Base-by-base conservation (phyloP, 345 rosid genomes). In the Acer saccharum region DNA sequence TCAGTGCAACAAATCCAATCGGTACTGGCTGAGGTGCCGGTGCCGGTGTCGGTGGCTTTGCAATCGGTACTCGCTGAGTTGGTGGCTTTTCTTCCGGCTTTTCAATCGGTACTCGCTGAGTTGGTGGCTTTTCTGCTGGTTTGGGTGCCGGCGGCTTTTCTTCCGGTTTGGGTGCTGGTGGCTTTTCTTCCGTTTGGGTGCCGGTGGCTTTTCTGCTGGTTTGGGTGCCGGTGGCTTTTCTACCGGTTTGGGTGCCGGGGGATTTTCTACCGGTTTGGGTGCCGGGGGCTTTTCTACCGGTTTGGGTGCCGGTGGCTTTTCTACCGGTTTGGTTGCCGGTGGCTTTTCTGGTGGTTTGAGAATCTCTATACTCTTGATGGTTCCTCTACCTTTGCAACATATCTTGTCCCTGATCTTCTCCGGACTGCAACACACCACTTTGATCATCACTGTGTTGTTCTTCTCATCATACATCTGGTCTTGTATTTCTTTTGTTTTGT, bases 381-480 rank as follows among this genome's bases (percentile, higher is more conserved):
- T 65, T 12, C 86, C 85, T n/a, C 89, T 90, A 2, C 91, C 95
- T 78, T 85, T 88, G 79, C 83, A 77, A 61, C 87, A 82, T 16
- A 92, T 76, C 77, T 89, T 89, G 76, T 85, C 83, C 82, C 82
- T 86, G 17, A 91, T 84, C 81, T 78, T 89, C 65, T 95, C 98
- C 3, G 98, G 98, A 68, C 85, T 84, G 79, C 98, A 92, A 72
- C 97, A 91, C 17, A 87, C 90, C 32, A 95, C 97, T 7, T 84
- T 95, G 83, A 95, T 86, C 57, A 68, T 78, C 78, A 92, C 98
- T 4, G 74, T 84, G 81, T 92, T 89, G 4, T 81, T 48, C 86
- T 95, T 93, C 77, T 89, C 94, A 72, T 95, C 89, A 55, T 82
- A 93, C 6, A 81, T 3, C 83, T 89, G 93, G 84, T 83, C 88